A percentile compares a stretch with the other conserved stretches of the same genome.
These are phyloP conservation scores for Blumeria hordei DNA, from an alignment of 2,329 filamentous ascomycete species.

Conservation along the genomic window DNA sequence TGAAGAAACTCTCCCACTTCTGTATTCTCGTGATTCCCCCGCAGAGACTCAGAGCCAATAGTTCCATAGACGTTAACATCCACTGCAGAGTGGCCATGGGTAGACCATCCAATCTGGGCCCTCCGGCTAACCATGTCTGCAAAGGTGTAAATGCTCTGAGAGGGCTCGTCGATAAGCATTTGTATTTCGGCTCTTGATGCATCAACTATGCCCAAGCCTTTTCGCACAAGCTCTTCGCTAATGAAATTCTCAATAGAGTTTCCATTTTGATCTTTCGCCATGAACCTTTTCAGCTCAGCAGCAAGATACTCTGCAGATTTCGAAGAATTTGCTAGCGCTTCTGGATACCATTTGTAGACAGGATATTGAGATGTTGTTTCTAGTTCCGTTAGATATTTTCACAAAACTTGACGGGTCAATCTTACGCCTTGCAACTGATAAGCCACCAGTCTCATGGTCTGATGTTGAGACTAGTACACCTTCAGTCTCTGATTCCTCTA, in stretches of 20 bases:
- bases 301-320: conserved; percentile 49
- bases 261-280: conserved; percentile 15
- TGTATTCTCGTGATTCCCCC: conserved; percentile 90
- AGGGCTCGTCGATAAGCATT: conserved; percentile 32
- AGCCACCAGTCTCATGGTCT: conserved; percentile 87
- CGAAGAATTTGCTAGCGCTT: conserved; percentile 57
- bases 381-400: conserved; percentile 8
- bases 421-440: conserved; percentile 56
- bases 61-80: conserved; percentile 95
- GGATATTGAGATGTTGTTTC: conserved; percentile 37
- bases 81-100: conserved; percentile 77
- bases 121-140: conserved; percentile 70
- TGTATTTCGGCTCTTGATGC: conserved; percentile 46
- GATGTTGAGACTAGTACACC: conserved; percentile 73
- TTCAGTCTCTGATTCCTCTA: conserved; percentile 46
- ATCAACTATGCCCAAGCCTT: conserved; percentile 56
- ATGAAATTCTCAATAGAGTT: conserved; percentile 34
- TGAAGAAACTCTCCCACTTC: conserved; percentile 68
- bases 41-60: conserved; percentile 32
- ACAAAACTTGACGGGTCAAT: conserved; percentile 3
- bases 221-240: conserved; percentile 37
- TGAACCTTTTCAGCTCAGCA: conserved; percentile 32
- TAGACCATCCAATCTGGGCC: conserved; percentile 80
- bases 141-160: conserved; percentile 32
- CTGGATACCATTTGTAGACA: conserved; percentile 58